Evolutionary conservation across 2,329 filamentous ascomycete genomes (phyloP), one percentile per base, ranked within the genome.

Genomic region (Xylariaceae sp.): DNA sequence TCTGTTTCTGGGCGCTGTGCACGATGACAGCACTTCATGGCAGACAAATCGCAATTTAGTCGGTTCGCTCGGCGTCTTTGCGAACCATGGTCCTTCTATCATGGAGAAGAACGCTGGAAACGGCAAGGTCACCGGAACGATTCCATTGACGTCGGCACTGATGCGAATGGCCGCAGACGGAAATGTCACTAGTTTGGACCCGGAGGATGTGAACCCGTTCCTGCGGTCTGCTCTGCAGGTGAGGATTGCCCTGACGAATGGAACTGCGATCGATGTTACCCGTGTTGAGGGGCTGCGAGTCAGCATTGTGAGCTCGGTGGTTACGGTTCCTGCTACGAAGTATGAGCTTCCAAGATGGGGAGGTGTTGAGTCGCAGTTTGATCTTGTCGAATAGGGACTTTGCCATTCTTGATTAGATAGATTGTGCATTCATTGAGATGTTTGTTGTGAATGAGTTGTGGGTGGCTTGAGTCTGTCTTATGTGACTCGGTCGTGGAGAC

Each of bases 1-100:
- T 68, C 76, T 92, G 60, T 92, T 92, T 73, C 69, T 91, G 1
- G 88, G 86, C 0, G 70, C 78, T 2, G 74, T 78, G 1, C 75
- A 80, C 0, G 64, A 68, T 2, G 75, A 84, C 45, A 67, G 76
- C 1, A 63, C 64, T 4, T 66, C 71, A 0, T 89, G 87, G 86
- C 69, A 77, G 0, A 69, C 71, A 47, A 78, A 82, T 0, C 67
- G 73, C 1, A 86, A 82, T 61, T 77, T 88, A 8, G 78, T 88
- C 2, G 88, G 88, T 1, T 82, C 82, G 0, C 80, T 87, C 64
- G 82, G 80, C 13, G 75, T 85, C 11, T 84, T 86, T 62, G 74
- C 79, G 15, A 67, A 73, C 3, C 70, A 67, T 13, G 64, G 61
- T 2, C 35, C 49, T 9, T 59, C 68, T 39, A 57, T 18, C 17